A percentile compares a stretch with the other conserved stretches of the same genome.
Conservation (phyloP, 768 basidiomycete genomes). For the Sporobolomyces roseus region DNA sequence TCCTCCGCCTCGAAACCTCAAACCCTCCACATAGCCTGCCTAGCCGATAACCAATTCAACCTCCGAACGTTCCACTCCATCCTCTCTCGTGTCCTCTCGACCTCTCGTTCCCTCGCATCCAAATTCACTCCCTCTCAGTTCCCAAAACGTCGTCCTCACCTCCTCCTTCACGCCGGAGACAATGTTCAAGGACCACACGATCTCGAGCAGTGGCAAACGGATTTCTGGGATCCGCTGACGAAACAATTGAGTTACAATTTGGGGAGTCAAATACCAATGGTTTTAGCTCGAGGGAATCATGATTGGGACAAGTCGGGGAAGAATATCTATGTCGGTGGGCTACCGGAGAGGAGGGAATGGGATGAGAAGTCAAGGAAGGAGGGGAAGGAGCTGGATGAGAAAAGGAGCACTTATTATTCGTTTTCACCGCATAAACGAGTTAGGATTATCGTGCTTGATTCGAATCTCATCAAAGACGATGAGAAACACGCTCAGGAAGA, state of each 20-base stretch:
- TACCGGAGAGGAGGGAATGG: constrained; percentile 9
- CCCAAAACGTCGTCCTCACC: constrained; percentile 10
- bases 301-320: constrained; percentile 36
- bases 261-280: constrained; percentile 16
- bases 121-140: not conserved
- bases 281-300: constrained; percentile 39
- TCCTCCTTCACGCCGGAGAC: constrained; percentile 41
- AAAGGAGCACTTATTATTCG: constrained; percentile 22
- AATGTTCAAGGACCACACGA: constrained; percentile 35
- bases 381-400: not conserved
- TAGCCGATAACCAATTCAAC: constrained; percentile 43
- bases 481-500: constrained; percentile 34
- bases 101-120: constrained; percentile 1
- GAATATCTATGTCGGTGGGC: constrained; percentile 27
- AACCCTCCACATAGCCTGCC: constrained; percentile 26
- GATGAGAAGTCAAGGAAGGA: not conserved
- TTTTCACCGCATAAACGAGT: constrained; percentile 27
- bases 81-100: constrained; percentile 23
- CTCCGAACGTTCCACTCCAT: constrained; percentile 34
- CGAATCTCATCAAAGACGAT: constrained; percentile 22
- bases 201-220: constrained; percentile 41
- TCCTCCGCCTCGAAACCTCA: not conserved
- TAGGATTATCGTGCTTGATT: constrained; percentile 38
- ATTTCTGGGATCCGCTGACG: constrained; percentile 38
- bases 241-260: constrained; percentile 1